Base-by-base conservation (phyloP, 2,329 filamentous ascomycete genomes). In the Stagonosporopsis chrysanthemi region DNA sequence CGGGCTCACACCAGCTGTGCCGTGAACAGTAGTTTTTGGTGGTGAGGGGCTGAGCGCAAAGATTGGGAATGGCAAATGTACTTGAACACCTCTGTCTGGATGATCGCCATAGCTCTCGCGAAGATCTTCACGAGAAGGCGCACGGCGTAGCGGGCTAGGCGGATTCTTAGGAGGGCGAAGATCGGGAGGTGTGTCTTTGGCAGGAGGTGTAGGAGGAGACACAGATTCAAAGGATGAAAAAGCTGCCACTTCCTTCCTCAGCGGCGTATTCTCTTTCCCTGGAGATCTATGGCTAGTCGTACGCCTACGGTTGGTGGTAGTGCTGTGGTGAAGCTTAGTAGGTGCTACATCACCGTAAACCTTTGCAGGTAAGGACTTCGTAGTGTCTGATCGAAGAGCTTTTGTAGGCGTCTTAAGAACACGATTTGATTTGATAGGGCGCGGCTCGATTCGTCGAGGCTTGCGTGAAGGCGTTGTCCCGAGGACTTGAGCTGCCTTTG, bases 111-210 rank as follows among this genome's bases (percentile, higher is more conserved):
- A 67, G 31, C 48, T 58, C 39, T 61, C 59, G 38, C 63, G 67
- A 7, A 65, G 58, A 9, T 65, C 53, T 7, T 61, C 47, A 3
- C 56, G 47, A 24, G 56, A 62, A 8, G 55, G 51, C 26, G 60
- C 58, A 42, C 61, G 61, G 28, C 65, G 65, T 26, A 70, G 61
- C 17, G 65, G 66, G 41, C 64, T 68, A 14, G 56, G 9, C 15
- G 62, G 44, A 17, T 58, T 54, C 1, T 31, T 26, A 17, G 24
- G 26, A 23, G 52, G 22, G 31, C 58, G 63, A 39, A 44, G 23
- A 3, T 68, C 50, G 2, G 76, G 77, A 29, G 79, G 79, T 0
- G 79, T 81, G 56, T 80, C 76, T 54, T 81, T 81, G 14, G 74
- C 68, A 6, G 78, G 78, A 19, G 79, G 79, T 2, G 78, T 80